Percentiles rank a stretch among this genome's conserved stretches.
Evolutionary conservation across 495 filamentous ascomycete species (phyloP).

Genomic region (Filosporella fistucella): DNA sequence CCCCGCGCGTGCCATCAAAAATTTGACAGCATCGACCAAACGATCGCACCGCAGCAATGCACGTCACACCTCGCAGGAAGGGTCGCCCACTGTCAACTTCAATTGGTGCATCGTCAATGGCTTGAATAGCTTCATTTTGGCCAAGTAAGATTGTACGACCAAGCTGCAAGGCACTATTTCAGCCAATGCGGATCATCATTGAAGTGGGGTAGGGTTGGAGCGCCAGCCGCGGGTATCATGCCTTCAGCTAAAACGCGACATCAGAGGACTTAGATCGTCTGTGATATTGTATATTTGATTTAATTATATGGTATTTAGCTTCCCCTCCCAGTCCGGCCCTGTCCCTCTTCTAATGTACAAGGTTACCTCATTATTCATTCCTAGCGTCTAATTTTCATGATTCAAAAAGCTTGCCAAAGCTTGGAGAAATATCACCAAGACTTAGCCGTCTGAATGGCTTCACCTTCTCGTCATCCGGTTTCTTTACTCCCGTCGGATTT

Average conservation of each 20-base stretch:
- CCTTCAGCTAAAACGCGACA: no score
- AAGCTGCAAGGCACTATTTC: no score
- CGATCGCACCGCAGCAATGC: background rate
- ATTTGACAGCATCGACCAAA: background rate
- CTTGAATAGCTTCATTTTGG: background rate
- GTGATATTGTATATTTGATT: background rate
- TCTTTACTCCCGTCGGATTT: background rate
- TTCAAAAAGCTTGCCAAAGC: conserved; percentile 1
- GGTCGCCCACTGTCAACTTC: background rate
- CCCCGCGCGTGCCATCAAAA: no score
- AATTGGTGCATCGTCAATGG: background rate
- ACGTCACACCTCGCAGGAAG: background rate
- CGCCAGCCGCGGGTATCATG: no score
- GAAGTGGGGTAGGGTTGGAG: no score
- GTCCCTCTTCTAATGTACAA: no score
- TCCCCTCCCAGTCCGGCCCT: background rate
- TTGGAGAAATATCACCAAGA: conserved; percentile 9
- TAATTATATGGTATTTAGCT: background rate
- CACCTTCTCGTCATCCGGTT: background rate
- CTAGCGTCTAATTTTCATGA: background rate
- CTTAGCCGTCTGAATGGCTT: conserved; percentile 7
- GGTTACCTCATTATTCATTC: background rate
- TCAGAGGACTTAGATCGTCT: background rate
- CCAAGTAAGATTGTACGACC: background rate
- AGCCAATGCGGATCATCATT: no score